Evolutionary conservation across 2,329 filamentous ascomycete species (phyloP).

Genomic region (Cladophialophora yegresii): DNA sequence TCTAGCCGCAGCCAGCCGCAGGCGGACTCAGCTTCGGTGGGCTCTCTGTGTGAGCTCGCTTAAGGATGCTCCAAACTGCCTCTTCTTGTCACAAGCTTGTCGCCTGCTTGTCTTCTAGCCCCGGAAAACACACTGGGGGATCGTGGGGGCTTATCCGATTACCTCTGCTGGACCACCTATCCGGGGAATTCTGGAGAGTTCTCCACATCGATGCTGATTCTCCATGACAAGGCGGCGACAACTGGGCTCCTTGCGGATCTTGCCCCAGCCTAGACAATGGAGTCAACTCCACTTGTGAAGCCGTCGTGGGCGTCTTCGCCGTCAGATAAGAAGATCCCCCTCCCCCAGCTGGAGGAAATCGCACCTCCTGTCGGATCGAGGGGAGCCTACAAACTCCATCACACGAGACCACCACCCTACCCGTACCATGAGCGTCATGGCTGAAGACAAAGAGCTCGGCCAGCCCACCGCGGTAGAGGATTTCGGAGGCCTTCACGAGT

Average conservation of each 20-base stretch:
- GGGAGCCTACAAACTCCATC: no score
- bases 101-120: background rate
- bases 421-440: conserved; percentile 12
- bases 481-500: conserved; percentile 31
- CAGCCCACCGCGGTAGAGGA: conserved; percentile 20
- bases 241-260: background rate
- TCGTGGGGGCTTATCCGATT: conserved; percentile 11
- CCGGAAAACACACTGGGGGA: conserved; percentile 13
- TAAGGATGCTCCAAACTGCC: no score
- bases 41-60: background rate
- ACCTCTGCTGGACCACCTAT: background rate
- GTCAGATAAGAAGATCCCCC: conserved; percentile 3
- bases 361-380: background rate
- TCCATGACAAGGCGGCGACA: background rate
- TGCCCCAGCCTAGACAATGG: background rate
- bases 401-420: background rate
- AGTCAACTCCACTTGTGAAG: background rate
- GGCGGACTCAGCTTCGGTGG: background rate
- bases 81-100: background rate
- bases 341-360: conserved; percentile 7
- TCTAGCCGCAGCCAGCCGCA: background rate
- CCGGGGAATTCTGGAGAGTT: conserved; percentile 8
- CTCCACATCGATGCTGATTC: background rate
- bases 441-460: conserved; percentile 29
- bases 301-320: background rate